Evolutionary conservation across 805 yeast genomes (phyloP), one percentile per base, ranked within the genome.

Genomic region (Brettanomyces custersianus): DNA sequence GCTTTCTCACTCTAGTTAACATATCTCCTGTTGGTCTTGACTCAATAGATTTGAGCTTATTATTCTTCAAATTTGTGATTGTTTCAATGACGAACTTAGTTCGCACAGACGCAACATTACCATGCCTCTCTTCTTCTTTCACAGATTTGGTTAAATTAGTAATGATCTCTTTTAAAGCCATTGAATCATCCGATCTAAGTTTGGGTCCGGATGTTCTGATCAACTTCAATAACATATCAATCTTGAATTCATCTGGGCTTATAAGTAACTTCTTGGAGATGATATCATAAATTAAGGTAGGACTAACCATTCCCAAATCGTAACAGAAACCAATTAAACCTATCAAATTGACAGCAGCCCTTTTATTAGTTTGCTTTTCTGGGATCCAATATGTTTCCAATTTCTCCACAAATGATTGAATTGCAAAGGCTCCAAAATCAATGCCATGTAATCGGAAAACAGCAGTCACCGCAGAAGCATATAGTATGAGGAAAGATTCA

Each of bases 101-200:
- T 57, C 97, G 77, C 2, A 92, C 62, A 30, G 56, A 73, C 48
- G 55, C 52, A 39, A 57, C 47, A 4, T 52, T 51, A 5, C 55
- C 57, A 10, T 35, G 38, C 10, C 53, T 57, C 15, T 65, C 65
- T 12, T 66, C 52, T 1, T 56, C 52, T 1, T 64, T 46, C 3
- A 71, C 56, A 3, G 69, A 58, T 23, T 62, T 62, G 43, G 80
- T 83, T 25, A 81, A 61, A 29, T 68, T 64, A 3, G 71, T 36
- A 10, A 87, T 74, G 33, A 90, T 87, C 29, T 83, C 88, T 51
- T 82, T 87, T 36, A 92, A 66, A 0, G 96, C 79, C 8, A 70
- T 57, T 2, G 97, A 94, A 54, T 92, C 98, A 54, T 92, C 98
- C 4, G 83, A 62, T 52, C 98, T 75, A 59, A 92, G 72, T 50